Base-by-base conservation (phyloP, 768 basidiomycete genomes). In the Leccinum ochraceum region DNA sequence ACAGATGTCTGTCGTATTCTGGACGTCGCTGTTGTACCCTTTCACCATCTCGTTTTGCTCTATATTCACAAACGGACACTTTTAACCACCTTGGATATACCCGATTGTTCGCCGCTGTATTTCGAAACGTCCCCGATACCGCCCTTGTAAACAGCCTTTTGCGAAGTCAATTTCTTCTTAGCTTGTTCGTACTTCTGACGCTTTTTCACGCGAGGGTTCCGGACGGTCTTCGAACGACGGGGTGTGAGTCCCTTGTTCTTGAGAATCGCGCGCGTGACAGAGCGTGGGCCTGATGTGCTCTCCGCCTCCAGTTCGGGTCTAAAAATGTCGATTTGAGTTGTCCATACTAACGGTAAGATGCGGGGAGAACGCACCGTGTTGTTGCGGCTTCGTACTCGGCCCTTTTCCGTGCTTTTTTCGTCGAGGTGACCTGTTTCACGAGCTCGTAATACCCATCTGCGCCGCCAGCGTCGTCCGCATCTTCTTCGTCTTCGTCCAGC, bases 171-270 rank as follows among this genome's bases (percentile, higher is more conserved):
- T 77, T 89, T 94, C 78, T 91, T 94, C 81, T 96, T 92, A 64
- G 95, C 96, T 77, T 97, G 90, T 70, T 95, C 95, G 80, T 89
- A 98, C 70, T 83, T 89, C 76, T 89, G 83, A 36, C 94, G 85
- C 75, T 99, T 99, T 85, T 98, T 98, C 75, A 98, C 95, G 62
- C 97, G 87, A 46, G 96, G 95, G 78, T 99, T 99, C 65, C 95
- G 92, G 39, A 94, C 92, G 58, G 83, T 82, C 77, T 98, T 98
- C 48, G 90, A 79, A 59, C 97, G 86, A 62, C 82, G 86, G 5
- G 96, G 95, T 16, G 95, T 98, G 55, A 98, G 86, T 59, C 97
- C 96, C 69, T 87, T 90, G 83, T 99, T 99, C 69, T 89, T 87
- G 67, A 98, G 81, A 67, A 99, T 99, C 6, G 93, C 87, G 11